These are phyloP conservation scores for Pythium rhizo-oryzae DNA, from an alignment of 352 stramenopile genomes.

Conservation along the genomic window DNA sequence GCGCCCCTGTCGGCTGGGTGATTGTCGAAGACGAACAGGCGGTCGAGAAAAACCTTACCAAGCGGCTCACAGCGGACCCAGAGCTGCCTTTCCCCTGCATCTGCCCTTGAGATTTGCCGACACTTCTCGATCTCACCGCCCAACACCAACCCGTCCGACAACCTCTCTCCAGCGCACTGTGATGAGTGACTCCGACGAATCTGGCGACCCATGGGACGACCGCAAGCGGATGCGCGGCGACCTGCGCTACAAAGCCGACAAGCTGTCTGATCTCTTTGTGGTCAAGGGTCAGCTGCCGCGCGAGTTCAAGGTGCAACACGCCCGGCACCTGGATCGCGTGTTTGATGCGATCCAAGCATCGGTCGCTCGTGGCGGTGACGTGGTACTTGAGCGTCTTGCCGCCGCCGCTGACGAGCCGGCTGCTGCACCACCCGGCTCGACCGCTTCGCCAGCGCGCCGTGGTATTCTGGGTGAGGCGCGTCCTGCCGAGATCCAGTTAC, in stretches of 20 bases:
- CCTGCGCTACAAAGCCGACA: slow-evolving; percentile 5
- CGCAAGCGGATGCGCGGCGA: slow-evolving; percentile 6
- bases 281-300: neutral
- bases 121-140: too few relatives aligned
- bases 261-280: neutral
- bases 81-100: too few relatives aligned
- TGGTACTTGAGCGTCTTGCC: too few relatives aligned
- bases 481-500: too few relatives aligned
- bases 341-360: neutral
- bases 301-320: neutral
- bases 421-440: too few relatives aligned
- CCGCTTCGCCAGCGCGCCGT: too few relatives aligned
- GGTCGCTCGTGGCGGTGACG: too few relatives aligned
- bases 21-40: neutral
- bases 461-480: too few relatives aligned
- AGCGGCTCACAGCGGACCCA: too few relatives aligned
- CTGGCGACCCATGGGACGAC: slow-evolving; percentile 3
- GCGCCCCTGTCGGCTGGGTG: slow-evolving; percentile 11
- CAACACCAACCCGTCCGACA: neutral
- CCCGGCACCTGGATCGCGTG: neutral
- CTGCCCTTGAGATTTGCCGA: too few relatives aligned
- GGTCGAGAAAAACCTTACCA: slow-evolving; percentile 5
- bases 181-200: slow-evolving; percentile 11
- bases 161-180: too few relatives aligned
- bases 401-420: too few relatives aligned